Conservation (phyloP, 352 stramenopile genomes). For the Pythium utonaiense region DNA sequence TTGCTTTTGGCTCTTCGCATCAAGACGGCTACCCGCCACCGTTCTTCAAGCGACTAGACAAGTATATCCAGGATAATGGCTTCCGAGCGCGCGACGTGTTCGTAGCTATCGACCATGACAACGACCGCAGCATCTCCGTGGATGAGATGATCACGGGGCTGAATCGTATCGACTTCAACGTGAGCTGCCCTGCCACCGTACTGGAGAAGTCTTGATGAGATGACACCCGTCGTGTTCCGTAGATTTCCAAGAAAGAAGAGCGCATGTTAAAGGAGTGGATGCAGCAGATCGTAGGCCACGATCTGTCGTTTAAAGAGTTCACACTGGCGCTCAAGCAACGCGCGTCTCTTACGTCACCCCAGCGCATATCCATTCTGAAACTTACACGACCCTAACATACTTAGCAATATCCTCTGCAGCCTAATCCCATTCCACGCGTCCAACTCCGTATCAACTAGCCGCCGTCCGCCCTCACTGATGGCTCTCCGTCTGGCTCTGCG, state of each 20-base stretch:
- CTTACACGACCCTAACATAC: constrained; percentile 5
- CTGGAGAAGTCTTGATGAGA: too few relatives aligned
- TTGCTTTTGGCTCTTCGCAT: constrained; percentile 9
- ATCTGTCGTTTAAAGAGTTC: constrained; percentile 59
- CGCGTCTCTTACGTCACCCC: constrained; percentile 41
- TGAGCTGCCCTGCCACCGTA: constrained; percentile 13
- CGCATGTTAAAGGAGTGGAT: constrained; percentile 43
- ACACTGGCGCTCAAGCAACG: constrained; percentile 52
- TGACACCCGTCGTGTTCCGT: background rate
- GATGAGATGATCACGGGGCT: constrained; percentile 49
- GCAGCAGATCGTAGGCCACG: constrained; percentile 39
- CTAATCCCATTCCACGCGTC: background rate
- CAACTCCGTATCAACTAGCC: background rate
- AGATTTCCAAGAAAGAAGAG: constrained; percentile 45
- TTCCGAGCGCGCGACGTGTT: constrained; percentile 48
- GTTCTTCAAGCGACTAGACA: constrained; percentile 51
- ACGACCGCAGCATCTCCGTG: constrained; percentile 31
- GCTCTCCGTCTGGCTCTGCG: background rate
- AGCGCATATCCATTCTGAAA: constrained; percentile 41
- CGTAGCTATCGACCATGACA: constrained; percentile 41
- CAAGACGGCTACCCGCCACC: constrained; percentile 43
- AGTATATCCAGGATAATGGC: constrained; percentile 46
- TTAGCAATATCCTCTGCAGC: background rate
- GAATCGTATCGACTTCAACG: constrained; percentile 44
- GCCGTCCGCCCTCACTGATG: background rate